Evolutionary conservation across 192 early-diverging fungal genomes (phyloP).

Genomic region (Backusella parvicylindrica): DNA sequence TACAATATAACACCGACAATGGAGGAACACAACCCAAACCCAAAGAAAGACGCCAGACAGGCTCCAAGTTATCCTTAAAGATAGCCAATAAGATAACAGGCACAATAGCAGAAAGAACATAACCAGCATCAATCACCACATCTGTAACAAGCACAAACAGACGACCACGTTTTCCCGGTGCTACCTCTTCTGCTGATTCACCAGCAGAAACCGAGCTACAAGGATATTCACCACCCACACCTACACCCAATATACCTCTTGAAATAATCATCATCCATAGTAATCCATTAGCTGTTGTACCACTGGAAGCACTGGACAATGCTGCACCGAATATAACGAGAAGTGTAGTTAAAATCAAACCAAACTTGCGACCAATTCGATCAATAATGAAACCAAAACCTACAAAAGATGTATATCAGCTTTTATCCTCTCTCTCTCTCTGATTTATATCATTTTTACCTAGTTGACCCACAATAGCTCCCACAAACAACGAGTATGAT

Average conservation of each 20-base stretch:
- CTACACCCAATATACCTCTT: constrained; percentile 43
- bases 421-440: not conserved
- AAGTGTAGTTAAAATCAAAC: constrained; percentile 42
- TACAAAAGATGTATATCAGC: not conserved
- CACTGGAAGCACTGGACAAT: constrained; percentile 38
- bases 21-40: constrained; percentile 50
- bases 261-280: constrained; percentile 47
- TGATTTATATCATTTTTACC: not conserved
- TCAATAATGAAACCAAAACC: constrained; percentile 48
- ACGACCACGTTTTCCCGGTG: constrained; percentile 31
- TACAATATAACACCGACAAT: constrained; percentile 48
- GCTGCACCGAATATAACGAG: constrained; percentile 47
- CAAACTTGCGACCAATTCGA: constrained; percentile 52
- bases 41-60: constrained; percentile 51
- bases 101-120: constrained; percentile 43
- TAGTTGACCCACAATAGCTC: constrained; percentile 51
- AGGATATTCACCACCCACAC: constrained; percentile 51
- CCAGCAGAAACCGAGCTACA: constrained; percentile 50
- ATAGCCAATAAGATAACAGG: constrained; percentile 46
- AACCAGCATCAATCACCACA: constrained; percentile 50
- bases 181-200: constrained; percentile 49
- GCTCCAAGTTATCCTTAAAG: constrained; percentile 43
- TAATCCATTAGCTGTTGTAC: constrained; percentile 34
- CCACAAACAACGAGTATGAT: constrained; percentile 49
- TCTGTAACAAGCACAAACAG: constrained; percentile 36